phyloP scores from a whole-genome alignment of 192 early-diverging fungal genomes.

The Rhizoclosmatium globosum region DNA sequence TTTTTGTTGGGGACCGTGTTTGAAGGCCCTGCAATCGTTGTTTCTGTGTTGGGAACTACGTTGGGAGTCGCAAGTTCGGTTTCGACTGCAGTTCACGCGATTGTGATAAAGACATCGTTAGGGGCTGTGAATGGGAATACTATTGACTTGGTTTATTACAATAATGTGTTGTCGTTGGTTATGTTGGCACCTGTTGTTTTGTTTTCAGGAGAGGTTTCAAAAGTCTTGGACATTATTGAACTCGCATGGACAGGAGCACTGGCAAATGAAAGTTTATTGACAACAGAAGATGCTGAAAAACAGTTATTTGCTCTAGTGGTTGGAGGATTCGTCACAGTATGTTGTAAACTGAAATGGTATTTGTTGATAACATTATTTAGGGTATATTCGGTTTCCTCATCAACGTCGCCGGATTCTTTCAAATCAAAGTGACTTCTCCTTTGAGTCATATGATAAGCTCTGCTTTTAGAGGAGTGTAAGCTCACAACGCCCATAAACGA shows the following conservation, averaged over 20 bases:
- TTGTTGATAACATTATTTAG: constrained; percentile 1
- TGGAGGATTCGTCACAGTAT: constrained; percentile 35
- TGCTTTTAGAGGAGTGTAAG: constrained; percentile 69
- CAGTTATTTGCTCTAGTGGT: constrained; percentile 21
- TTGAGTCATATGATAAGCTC: constrained; percentile 67
- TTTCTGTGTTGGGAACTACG: constrained; percentile 42
- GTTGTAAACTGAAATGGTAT: neutral
- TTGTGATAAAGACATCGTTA: constrained; percentile 64
- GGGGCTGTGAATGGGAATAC: constrained; percentile 57
- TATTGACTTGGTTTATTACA: constrained; percentile 68
- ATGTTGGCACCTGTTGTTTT: constrained; percentile 57
- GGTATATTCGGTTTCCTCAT: constrained; percentile 69
- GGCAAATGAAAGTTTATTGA: neutral
- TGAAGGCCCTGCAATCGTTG: constrained; percentile 23
- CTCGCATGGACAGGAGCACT: neutral
- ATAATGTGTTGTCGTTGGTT: constrained; percentile 59
- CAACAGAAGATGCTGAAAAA: neutral
- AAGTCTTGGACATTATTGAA: constrained; percentile 1
- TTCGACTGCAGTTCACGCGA: constrained; percentile 67
- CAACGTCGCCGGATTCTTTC: constrained; percentile 69
- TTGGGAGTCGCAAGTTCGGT: constrained; percentile 61
- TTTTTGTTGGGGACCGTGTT: constrained; percentile 61
- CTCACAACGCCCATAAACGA: neutral
- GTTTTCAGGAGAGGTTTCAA: constrained; percentile 51
- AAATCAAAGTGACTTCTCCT: constrained; percentile 70